These are phyloP conservation scores for Sporisorium reilianum DNA, from an alignment of 1,284 basidiomycete species.

Conservation along the genomic window DNA sequence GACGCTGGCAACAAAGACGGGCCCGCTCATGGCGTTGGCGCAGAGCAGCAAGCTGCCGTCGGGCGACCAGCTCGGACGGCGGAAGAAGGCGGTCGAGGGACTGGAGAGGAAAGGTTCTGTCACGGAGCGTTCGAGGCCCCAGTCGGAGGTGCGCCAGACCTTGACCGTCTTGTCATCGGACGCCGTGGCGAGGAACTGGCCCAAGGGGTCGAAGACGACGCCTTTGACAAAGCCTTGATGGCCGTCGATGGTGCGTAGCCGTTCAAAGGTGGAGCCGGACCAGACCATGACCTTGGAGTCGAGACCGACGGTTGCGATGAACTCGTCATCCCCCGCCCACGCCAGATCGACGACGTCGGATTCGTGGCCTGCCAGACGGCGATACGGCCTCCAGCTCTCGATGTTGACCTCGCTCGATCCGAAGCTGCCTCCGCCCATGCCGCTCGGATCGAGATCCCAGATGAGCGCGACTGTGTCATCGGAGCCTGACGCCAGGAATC, in stretches of 20 bases:
- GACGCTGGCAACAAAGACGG: conserved; percentile 96
- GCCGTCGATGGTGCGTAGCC: conserved; percentile 81
- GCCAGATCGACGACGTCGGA: conserved; percentile 92
- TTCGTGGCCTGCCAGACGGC: conserved; percentile 86
- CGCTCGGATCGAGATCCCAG: conserved; percentile 84
- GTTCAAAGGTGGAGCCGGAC: conserved; percentile 70
- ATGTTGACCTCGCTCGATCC: conserved; percentile 71
- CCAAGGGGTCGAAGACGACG: conserved; percentile 97
- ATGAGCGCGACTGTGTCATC: conserved; percentile 96
- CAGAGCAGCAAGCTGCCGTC: conserved; percentile 98
- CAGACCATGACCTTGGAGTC: conserved; percentile 92
- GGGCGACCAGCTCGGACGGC: conserved; percentile 95
- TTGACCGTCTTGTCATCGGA: conserved; percentile 96
- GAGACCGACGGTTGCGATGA: conserved; percentile 91
- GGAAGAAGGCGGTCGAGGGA: conserved; percentile 94
- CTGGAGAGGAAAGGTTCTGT: conserved; percentile 91
- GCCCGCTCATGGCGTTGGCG: conserved; percentile 96
- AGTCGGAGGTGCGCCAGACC: conserved; percentile 94
- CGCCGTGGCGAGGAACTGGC: conserved; percentile 83
- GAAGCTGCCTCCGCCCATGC: conserved; percentile 55
- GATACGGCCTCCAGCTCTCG: conserved; percentile 96
- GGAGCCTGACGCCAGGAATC: conserved; percentile 94
- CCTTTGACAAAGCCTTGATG: conserved; percentile 99
- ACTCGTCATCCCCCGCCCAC: conserved; percentile 84
- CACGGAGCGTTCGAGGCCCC: conserved; percentile 85